Percentiles rank a stretch among this genome's conserved stretches.
Conservation (phyloP, 257 asterid genomes). For the Penstemon newberryi region DNA sequence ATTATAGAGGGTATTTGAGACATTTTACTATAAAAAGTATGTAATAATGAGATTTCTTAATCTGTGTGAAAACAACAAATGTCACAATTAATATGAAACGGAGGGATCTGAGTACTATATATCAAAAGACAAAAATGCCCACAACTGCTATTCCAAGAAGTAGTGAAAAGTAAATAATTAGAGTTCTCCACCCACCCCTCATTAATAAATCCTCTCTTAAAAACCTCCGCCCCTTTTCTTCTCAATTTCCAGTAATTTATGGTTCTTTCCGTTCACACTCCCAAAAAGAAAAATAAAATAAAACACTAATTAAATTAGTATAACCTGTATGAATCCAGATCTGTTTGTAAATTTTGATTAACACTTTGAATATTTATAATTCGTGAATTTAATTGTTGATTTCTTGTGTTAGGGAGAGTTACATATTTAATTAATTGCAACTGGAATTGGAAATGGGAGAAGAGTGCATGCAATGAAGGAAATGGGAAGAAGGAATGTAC, state of each 20-base stretch:
- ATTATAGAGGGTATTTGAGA: no score
- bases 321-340: background rate
- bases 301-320: background rate
- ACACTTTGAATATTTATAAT: background rate
- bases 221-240: background rate
- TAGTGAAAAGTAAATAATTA: no score
- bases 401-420: background rate
- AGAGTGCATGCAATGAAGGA: slow-evolving; percentile 30
- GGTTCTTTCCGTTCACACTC: background rate
- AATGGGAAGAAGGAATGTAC: slow-evolving; percentile 41
- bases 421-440: background rate
- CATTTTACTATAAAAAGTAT: no score
- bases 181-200: no score
- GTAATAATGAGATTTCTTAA: no score
- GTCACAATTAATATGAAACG: no score
- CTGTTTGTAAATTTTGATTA: background rate
- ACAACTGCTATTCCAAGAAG: no score
- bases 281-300: background rate
- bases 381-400: background rate
- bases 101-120: no score
- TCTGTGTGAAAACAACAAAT: no score
- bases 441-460: slow-evolving; percentile 28
- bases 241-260: background rate
- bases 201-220: no score
- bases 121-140: no score